Evolutionary conservation across 306 rosid genomes (phyloP).

Genomic region (Mimosa bimucronata): DNA sequence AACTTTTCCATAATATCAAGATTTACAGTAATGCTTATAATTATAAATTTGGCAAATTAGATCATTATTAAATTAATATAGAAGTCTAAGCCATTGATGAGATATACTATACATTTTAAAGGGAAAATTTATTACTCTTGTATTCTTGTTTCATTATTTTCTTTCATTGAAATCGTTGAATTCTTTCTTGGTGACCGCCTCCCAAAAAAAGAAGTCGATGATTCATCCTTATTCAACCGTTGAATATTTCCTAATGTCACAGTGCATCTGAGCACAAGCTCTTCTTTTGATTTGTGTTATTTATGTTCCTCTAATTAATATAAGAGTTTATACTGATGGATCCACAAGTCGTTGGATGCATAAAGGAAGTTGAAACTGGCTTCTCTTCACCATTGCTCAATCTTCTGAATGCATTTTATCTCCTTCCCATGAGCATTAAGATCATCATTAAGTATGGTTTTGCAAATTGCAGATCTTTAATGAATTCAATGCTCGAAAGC

Average conservation of each 20-base stretch:
- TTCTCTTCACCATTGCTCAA: background rate
- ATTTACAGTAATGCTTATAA: background rate
- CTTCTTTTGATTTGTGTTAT: background rate
- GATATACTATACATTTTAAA: background rate
- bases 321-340: background rate
- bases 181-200: too few species aligned
- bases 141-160: too few species aligned
- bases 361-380: background rate
- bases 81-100: too few species aligned
- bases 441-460: slow-evolving; percentile 31
- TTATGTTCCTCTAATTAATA: background rate
- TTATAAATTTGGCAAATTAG: background rate
- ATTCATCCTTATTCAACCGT: background rate
- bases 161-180: background rate
- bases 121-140: too few species aligned
- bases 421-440: slow-evolving; percentile 7
- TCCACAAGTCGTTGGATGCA: background rate
- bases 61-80: background rate
- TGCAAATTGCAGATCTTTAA: slow-evolving; percentile 67
- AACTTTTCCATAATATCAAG: background rate
- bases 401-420: background rate
- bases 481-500: slow-evolving; percentile 93
- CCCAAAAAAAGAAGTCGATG: too few species aligned
- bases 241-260: background rate
- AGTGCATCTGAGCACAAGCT: background rate